phyloP scores from a whole-genome alignment of 345 rosid species.

The Euphorbia peplus region DNA sequence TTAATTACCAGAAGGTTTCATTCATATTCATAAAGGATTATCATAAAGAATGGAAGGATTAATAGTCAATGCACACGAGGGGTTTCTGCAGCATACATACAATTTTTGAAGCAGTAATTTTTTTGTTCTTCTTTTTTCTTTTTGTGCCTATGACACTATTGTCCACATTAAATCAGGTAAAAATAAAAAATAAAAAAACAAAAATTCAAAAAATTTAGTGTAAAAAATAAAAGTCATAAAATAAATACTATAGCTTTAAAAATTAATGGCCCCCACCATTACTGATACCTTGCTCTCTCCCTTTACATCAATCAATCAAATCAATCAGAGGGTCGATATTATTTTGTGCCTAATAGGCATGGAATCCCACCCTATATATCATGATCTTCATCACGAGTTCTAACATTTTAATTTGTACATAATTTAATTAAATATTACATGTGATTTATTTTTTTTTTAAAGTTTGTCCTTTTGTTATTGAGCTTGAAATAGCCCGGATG shows the following conservation, averaged over 20 bases:
- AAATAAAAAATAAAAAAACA: neutral
- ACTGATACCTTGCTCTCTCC: neutral
- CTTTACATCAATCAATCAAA: conserved; percentile 2
- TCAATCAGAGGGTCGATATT: conserved; percentile 17
- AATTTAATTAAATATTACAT: neutral
- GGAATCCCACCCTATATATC: conserved; percentile 13
- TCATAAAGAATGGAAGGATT: too few species aligned
- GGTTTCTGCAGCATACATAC: conserved; percentile 7
- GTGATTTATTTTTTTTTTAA: too few species aligned
- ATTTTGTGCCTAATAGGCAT: conserved; percentile 6
- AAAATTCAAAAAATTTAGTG: neutral
- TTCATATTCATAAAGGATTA: too few species aligned
- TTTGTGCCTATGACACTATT: conserved; percentile 12
- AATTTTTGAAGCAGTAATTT: conserved; percentile 1
- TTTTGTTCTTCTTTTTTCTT: neutral
- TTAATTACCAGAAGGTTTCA: too few species aligned
- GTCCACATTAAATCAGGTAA: conserved; percentile 11
- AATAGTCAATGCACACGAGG: conserved; percentile 20
- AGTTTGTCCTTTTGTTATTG: neutral
- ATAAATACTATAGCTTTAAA: neutral
- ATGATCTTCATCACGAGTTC: neutral
- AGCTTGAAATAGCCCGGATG: too few species aligned
- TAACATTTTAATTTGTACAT: neutral
- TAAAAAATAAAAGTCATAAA: neutral
- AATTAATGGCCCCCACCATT: conserved; percentile 4